Conservation (phyloP, 192 early-diverging fungal genomes). For the Diversispora eburnea region DNA sequence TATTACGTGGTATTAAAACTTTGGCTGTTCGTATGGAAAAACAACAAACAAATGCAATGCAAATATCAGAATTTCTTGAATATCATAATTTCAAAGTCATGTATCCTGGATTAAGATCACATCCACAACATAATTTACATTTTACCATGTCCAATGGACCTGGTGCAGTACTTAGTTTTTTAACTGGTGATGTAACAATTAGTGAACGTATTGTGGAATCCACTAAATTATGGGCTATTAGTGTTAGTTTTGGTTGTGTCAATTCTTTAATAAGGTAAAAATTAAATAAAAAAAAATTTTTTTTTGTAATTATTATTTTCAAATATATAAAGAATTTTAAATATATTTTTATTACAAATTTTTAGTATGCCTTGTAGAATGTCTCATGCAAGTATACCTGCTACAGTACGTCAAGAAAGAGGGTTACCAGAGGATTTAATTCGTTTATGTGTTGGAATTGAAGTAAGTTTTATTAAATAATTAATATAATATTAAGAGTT, state of each 20-base stretch:
- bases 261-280: conserved; percentile 89
- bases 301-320: not conserved
- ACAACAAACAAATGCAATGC: conserved; percentile 78
- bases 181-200: conserved; percentile 78
- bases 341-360: not conserved
- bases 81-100: conserved; percentile 77
- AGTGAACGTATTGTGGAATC: conserved; percentile 81
- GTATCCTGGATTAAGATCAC: conserved; percentile 80
- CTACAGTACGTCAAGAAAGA: conserved; percentile 79
- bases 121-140: conserved; percentile 86
- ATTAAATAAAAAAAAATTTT: not conserved
- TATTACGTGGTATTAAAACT: conserved; percentile 93
- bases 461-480: conserved; percentile 34
- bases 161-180: conserved; percentile 94
- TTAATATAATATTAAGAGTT: not conserved
- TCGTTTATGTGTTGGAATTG: conserved; percentile 93
- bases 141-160: conserved; percentile 72
- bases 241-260: conserved; percentile 97
- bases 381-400: conserved; percentile 96
- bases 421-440: conserved; percentile 96
- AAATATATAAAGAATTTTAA: not conserved
- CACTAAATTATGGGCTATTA: conserved; percentile 83
- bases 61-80: conserved; percentile 81
- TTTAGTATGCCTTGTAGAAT: conserved; percentile 93
- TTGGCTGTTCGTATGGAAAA: conserved; percentile 94